Conservation (phyloP, 2,329 filamentous ascomycete genomes). For the Penicillium sp. region DNA sequence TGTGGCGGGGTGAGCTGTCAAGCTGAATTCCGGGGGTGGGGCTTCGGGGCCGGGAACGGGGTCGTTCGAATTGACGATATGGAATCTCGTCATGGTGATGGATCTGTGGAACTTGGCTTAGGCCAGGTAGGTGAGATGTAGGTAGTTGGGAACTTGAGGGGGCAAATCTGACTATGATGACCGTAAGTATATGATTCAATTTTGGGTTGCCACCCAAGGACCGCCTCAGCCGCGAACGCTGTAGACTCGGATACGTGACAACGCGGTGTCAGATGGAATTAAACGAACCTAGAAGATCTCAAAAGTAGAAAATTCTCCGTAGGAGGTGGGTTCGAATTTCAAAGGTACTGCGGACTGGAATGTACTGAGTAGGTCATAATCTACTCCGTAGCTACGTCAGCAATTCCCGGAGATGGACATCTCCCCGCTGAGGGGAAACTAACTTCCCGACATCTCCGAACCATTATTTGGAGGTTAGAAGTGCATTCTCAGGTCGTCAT, state of each 20-base stretch:
- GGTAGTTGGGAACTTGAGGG: not conserved
- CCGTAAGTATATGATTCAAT: not conserved
- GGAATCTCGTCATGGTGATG: slow-evolving; percentile 31
- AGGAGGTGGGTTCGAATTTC: not conserved
- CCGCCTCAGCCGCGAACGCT: not conserved
- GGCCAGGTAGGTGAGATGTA: not conserved
- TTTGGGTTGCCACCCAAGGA: not conserved
- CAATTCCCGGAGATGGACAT: not conserved
- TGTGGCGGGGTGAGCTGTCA: slow-evolving; percentile 60
- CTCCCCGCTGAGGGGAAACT: not conserved
- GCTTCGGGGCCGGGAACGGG: slow-evolving; percentile 29
- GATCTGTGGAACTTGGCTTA: not conserved
- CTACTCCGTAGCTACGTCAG: not conserved
- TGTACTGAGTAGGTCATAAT: not conserved
- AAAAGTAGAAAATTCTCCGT: not conserved
- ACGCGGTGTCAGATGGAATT: not conserved
- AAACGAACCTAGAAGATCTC: not conserved
- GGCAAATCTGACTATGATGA: not conserved
- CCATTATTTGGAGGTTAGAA: not conserved
- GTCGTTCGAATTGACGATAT: slow-evolving; percentile 35
- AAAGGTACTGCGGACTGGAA: not conserved
- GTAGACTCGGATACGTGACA: not conserved
- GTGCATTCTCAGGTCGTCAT: slow-evolving; percentile 88
- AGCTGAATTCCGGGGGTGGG: slow-evolving; percentile 46
- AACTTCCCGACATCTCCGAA: not conserved